Evolutionary conservation across 768 basidiomycete genomes (phyloP), one percentile per base, ranked within the genome.

Genomic region (Pisolithus sp.): DNA sequence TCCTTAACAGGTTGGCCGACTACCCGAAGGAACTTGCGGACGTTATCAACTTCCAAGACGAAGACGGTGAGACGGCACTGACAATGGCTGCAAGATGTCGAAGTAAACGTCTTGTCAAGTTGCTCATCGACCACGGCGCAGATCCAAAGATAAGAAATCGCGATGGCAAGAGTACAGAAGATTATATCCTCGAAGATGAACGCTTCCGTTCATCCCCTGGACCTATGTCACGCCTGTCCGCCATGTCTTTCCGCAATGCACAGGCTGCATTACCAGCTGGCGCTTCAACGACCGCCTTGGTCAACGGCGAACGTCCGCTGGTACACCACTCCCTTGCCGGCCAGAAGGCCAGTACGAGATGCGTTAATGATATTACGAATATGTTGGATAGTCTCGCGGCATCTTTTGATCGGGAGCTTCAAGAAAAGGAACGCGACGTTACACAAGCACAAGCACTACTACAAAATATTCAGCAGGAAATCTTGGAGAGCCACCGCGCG

Each of bases 41-140:
- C 62, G 92, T 99, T 44, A 93, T 99, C 70, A 99, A 99, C 64
- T 98, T 97, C 67, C 96, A 96, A 66, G 95, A 98, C 65, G 93
- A 97, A 65, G 96, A 99, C 57, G 95, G 95, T 34, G 96, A 99
- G 71, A 98, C 96, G 7, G 93, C 96, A 10, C 70, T 99, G 54
- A 98, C 96, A 4, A 82, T 99, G 76, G 94, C 96, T 18, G 95
- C 96, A 13, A 80, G 96, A 40, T 97, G 94, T 64, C 76, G 96
- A 51, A 93, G 90, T 68, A 94, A 96, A 68, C 87, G 94, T 13
- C 79, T 99, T 5, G 93, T 98, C 59, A 96, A 94, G 66, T 78
- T 95, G 34, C 80, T 99, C 48, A 86, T 99, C 53, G 94, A 99
- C 68, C 89, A 97, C 60, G 93, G 93, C 7, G 96, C 93, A 1